Percentiles rank a stretch among this genome's conserved stretches.
These are phyloP conservation scores for Triticum urartu DNA, from an alignment of 176 grass and related monocot species.

Conservation along the genomic window DNA sequence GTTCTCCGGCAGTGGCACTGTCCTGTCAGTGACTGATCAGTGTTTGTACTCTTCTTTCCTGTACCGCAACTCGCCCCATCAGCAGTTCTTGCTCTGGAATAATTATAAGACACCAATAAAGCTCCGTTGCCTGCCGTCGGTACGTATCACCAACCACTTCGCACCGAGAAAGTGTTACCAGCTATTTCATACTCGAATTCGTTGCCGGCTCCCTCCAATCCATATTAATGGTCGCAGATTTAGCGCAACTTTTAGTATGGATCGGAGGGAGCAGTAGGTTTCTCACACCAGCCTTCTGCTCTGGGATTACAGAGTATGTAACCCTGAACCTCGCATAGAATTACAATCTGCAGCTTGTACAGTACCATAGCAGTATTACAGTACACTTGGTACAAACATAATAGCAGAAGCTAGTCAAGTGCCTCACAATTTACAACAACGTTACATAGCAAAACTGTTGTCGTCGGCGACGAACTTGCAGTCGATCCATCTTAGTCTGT, in stretches of 20 bases:
- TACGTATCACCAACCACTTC: background rate
- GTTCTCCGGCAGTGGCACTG: background rate
- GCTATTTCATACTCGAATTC: background rate
- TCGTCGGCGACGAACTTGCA: background rate
- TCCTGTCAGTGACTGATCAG: background rate
- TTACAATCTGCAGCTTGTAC: constrained; percentile 1
- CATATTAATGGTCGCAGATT: too few relatives aligned
- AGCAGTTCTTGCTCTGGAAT: background rate
- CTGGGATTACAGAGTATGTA: constrained; percentile 12
- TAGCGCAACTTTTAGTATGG: too few relatives aligned
- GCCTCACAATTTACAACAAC: constrained; percentile 40
- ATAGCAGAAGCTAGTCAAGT: background rate
- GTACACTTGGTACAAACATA: constrained; percentile 12
- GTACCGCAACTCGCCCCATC: background rate
- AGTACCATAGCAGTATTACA: constrained; percentile 6
- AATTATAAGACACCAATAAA: background rate
- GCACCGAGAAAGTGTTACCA: background rate
- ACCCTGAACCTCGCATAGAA: background rate
- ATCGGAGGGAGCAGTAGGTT: background rate
- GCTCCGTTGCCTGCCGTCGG: background rate
- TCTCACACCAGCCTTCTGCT: background rate
- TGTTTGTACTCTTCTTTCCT: background rate
- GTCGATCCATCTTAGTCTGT: background rate
- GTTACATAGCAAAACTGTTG: constrained; percentile 53
- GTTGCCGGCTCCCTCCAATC: too few relatives aligned